Percentiles rank a stretch among this genome's conserved stretches.
Evolutionary conservation across 805 yeast genomes (phyloP).

Genomic region (Lipomyces starkeyi): DNA sequence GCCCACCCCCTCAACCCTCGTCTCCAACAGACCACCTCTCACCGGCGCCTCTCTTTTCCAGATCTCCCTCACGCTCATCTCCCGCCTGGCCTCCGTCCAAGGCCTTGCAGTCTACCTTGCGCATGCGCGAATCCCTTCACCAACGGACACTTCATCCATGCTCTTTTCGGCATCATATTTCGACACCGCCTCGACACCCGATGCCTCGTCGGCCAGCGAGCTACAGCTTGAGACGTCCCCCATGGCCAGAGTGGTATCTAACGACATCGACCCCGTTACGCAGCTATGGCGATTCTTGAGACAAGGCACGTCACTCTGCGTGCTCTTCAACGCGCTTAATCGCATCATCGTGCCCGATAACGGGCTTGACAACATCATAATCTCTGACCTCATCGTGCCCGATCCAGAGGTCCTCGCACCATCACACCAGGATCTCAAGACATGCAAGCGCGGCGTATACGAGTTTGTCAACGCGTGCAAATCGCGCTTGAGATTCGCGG

Average conservation of each 20-base stretch:
- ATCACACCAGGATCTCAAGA: constrained; percentile 76
- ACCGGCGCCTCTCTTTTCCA: constrained; percentile 41
- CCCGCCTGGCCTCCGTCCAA: constrained; percentile 40
- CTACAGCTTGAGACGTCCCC: constrained; percentile 58
- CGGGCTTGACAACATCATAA: not conserved
- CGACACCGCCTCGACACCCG: constrained; percentile 68
- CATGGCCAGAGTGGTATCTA: not conserved
- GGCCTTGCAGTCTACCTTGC: constrained; percentile 31
- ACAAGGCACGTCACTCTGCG: constrained; percentile 90
- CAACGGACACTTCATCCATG: constrained; percentile 33
- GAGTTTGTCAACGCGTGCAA: constrained; percentile 89
- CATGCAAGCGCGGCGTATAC: constrained; percentile 87
- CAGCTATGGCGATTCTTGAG: constrained; percentile 87
- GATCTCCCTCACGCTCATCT: constrained; percentile 39
- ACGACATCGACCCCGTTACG: constrained; percentile 87
- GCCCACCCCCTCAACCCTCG: constrained; percentile 19
- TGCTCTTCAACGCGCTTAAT: constrained; percentile 71
- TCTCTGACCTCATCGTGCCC: constrained; percentile 22
- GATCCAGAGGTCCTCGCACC: constrained; percentile 52
- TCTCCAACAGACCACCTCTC: constrained; percentile 38
- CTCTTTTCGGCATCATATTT: constrained; percentile 50
- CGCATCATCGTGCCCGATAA: constrained; percentile 51
- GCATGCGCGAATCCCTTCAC: constrained; percentile 32
- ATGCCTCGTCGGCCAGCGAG: constrained; percentile 57
- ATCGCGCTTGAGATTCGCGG: constrained; percentile 66